These are phyloP conservation scores for Urochloa ruziziensis DNA, from an alignment of 176 grass and related monocot species.

Conservation along the genomic window DNA sequence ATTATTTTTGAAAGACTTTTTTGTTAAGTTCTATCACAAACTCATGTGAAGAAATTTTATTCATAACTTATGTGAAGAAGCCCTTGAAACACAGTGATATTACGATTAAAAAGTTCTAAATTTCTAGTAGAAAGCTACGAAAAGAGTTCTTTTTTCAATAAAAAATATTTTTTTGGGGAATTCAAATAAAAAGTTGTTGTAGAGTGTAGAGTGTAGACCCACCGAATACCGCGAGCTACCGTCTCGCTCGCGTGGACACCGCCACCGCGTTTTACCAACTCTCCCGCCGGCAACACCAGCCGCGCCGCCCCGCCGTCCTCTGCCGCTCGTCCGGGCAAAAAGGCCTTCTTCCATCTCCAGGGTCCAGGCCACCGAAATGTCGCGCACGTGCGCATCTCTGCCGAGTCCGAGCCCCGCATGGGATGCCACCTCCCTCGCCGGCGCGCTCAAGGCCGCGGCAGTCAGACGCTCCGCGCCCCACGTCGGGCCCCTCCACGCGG, in stretches of 20 bases:
- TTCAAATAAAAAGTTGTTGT: no score
- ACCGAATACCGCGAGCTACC: no score
- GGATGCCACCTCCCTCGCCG: conserved; percentile 39
- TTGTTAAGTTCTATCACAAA: not conserved
- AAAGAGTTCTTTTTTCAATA: no score
- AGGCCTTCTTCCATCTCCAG: not conserved
- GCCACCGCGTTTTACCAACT: not conserved
- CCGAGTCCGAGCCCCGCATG: conserved; percentile 1
- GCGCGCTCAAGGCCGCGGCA: conserved; percentile 30
- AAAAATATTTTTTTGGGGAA: no score
- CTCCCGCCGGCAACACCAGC: not conserved
- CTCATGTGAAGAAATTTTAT: not conserved
- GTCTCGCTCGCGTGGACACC: not conserved
- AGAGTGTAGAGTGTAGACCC: no score
- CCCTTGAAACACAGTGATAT: no score
- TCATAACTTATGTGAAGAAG: no score
- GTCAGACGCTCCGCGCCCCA: not conserved
- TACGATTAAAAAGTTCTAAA: no score
- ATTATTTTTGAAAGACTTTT: no score
- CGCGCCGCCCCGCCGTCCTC: no score
- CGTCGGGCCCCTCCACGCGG: conserved; percentile 31
- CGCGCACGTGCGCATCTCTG: not conserved
- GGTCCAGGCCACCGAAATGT: not conserved
- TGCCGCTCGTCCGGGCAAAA: not conserved
- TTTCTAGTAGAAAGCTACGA: no score